Base-by-base conservation (phyloP, 2,329 filamentous ascomycete species). In the Falciphora oryzae region DNA sequence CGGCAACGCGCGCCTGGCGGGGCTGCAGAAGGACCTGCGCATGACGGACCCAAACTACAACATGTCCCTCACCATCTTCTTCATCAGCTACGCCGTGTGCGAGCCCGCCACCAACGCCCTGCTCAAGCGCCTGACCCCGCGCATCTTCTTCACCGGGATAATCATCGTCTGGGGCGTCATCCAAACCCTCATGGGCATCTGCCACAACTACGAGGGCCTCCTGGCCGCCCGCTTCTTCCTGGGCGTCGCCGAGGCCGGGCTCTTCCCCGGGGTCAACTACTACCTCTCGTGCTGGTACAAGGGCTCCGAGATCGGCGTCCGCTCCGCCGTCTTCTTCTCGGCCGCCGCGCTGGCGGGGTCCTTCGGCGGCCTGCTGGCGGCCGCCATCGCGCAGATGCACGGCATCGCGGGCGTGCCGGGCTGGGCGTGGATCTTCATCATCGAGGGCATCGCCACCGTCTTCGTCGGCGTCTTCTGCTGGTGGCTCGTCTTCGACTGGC, bases 251-350 rank as follows among this genome's bases (percentile, higher is more conserved):
- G 81, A 82, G 67, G 79, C 79, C 1, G 80, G 80, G 3, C 72
- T 82, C 4, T 75, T 82, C 61, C 80, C 80, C 0, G 77, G 89
- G 2, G 85, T 93, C 22, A 90, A 90, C 69, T 94, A 92, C 74
- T 93, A 93, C 72, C 82, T 95, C 0, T 90, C 87, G 0, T 93
- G 90, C 73, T 96, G 92, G 92, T 96, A 95, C 71, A 89, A 86
- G 72, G 83, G 91, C 50, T 85, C 82, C 22, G 92, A 96, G 71
- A 90, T 95, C 64, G 92, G 91, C 62, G 82, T 92, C n/a, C 85
- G 92, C 50, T 87, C 89, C 56, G 90, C 91, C 18, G 86, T 93
- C 65, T 94, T 95, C 79, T 96, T 95, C 79, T 92, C 90, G 0
- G 90, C 91, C 0, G 91, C 92, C 0, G 90, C 92, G 0, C 77